Percentiles rank a stretch among this genome's conserved stretches.
phyloP scores from a whole-genome alignment of 164 flowering plant species.

The Nymphaea colorata region DNA sequence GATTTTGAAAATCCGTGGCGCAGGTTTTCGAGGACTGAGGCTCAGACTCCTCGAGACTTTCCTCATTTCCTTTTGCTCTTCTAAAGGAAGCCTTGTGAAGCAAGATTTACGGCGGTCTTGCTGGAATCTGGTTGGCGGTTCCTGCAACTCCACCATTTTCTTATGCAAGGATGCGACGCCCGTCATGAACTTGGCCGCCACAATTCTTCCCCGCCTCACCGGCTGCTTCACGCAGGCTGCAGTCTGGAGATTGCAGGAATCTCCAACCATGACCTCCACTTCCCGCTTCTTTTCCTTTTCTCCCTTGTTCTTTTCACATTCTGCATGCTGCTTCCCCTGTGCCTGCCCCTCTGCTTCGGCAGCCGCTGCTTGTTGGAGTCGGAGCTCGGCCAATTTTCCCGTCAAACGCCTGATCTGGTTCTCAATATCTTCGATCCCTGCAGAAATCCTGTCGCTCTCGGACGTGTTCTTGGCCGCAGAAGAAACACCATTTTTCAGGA shows the following conservation, averaged over 20 bases:
- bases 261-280: background rate
- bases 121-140: slow-evolving; percentile 30
- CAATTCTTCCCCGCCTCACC: slow-evolving; percentile 26
- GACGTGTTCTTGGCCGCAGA: slow-evolving; percentile 4
- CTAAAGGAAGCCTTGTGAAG: slow-evolving; percentile 34
- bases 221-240: background rate
- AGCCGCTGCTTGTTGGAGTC: slow-evolving; percentile 19
- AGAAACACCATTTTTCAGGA: slow-evolving; percentile 10
- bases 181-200: slow-evolving; percentile 47
- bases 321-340: background rate
- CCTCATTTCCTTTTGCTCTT: slow-evolving; percentile 25
- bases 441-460: slow-evolving; percentile 33
- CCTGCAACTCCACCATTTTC: slow-evolving; percentile 31
- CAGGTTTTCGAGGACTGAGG: slow-evolving; percentile 31
- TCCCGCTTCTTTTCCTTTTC: background rate
- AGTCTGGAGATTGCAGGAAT: background rate
- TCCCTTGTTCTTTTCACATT: slow-evolving; percentile 2
- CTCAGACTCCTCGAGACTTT: slow-evolving; percentile 35
- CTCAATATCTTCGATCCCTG: slow-evolving; percentile 57
- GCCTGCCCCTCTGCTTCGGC: slow-evolving; percentile 19
- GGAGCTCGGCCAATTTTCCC: slow-evolving; percentile 40
- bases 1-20: slow-evolving; percentile 9
- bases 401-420: slow-evolving; percentile 44
- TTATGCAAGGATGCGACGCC: slow-evolving; percentile 13
- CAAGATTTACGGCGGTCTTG: slow-evolving; percentile 46